These are phyloP conservation scores for Logfia minima DNA, from an alignment of 129 eudicot species.

Conservation along the genomic window DNA sequence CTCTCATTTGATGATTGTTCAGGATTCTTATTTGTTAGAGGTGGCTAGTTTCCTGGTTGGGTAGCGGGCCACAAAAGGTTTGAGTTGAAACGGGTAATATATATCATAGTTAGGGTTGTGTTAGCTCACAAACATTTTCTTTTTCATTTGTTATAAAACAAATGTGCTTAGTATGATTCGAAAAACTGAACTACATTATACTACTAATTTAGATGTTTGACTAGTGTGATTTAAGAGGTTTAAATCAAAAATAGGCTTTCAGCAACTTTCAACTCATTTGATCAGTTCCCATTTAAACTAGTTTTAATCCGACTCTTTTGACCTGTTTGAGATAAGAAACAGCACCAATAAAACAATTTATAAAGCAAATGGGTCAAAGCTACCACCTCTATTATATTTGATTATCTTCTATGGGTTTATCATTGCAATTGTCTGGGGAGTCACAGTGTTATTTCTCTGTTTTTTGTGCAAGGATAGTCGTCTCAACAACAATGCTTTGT, in stretches of 20 bases:
- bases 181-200: background rate
- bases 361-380: background rate
- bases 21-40: background rate
- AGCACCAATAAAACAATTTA: background rate
- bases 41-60: background rate
- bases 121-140: background rate
- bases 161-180: background rate
- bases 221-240: background rate
- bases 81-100: background rate
- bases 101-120: background rate
- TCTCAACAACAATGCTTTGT: constrained; percentile 59
- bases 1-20: background rate
- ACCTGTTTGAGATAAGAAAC: background rate
- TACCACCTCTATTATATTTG: background rate
- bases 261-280: background rate
- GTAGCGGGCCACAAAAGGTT: background rate
- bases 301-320: background rate
- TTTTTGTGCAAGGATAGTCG: constrained; percentile 41
- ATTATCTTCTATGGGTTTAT: background rate
- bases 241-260: background rate
- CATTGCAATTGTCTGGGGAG: background rate
- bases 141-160: background rate
- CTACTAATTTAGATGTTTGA: background rate
- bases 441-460: background rate
- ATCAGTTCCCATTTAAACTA: background rate